Conservation (phyloP, 208 protist species). For the Novymonas esmeraldas region DNA sequence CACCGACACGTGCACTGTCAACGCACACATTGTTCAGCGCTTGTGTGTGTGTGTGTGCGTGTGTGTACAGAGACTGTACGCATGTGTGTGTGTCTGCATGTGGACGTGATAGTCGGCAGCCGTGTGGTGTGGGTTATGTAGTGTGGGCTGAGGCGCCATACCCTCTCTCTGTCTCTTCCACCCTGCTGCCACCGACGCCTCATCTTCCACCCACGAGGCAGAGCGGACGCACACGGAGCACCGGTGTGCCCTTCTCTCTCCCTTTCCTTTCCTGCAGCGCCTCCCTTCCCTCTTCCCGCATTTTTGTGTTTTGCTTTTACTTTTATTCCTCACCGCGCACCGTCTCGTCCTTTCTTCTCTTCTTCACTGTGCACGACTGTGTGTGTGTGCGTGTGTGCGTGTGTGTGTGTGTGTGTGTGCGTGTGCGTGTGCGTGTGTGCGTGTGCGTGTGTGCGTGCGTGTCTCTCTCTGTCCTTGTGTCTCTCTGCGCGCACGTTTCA, state of each 20-base stretch:
- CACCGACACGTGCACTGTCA: neutral
- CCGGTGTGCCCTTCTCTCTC: neutral
- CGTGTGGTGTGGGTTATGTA: neutral
- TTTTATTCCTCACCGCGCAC: too few species aligned
- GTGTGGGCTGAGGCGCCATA: too few species aligned
- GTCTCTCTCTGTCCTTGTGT: neutral
- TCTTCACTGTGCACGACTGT: constrained; percentile 11
- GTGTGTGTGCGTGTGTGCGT: constrained; percentile 13
- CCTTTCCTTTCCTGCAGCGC: neutral
- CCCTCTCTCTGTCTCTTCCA: neutral
- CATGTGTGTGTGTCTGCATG: neutral
- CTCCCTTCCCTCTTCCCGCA: too few species aligned
- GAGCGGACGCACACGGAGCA: too few species aligned
- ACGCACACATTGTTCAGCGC: neutral
- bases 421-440: neutral
- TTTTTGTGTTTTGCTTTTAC: too few species aligned
- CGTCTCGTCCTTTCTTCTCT: constrained; percentile 21
- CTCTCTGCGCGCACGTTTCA: too few species aligned
- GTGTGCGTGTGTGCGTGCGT: neutral
- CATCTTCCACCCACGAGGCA: too few species aligned
- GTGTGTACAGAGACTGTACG: neutral
- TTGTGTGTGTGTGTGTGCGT: neutral
- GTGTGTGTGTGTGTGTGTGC: constrained; percentile 1
- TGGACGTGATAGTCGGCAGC: neutral
- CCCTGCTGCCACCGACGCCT: too few species aligned